phyloP scores from a whole-genome alignment of 2,329 filamentous ascomycete species.

The Fusarium torreyae region DNA sequence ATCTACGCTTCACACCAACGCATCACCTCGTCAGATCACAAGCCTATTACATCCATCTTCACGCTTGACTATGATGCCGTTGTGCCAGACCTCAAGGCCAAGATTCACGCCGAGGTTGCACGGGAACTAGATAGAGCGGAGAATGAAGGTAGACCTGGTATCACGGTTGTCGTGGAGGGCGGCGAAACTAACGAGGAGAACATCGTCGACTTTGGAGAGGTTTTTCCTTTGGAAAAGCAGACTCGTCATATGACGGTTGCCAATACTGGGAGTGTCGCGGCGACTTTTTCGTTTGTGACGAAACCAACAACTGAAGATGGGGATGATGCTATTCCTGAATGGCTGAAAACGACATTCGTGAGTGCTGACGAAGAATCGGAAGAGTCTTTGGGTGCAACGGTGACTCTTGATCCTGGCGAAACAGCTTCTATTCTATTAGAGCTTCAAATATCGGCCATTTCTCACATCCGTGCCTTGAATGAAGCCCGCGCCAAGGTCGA shows the following conservation, averaged over 20 bases:
- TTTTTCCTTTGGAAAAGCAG: conserved; percentile 78
- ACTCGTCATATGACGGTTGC: conserved; percentile 84
- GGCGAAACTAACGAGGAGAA: conserved; percentile 60
- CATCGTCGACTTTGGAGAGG: conserved; percentile 83
- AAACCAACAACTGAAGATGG: conserved; percentile 69
- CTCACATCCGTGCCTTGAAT: conserved; percentile 80
- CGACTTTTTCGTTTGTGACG: conserved; percentile 85
- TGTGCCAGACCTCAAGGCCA: conserved; percentile 85
- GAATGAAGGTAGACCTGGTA: conserved; percentile 87
- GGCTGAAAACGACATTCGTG: conserved; percentile 80
- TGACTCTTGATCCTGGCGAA: conserved; percentile 87
- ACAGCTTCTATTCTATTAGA: conserved; percentile 80
- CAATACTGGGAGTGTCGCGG: conserved; percentile 88
- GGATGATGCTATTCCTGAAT: conserved; percentile 65
- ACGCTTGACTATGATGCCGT: conserved; percentile 89
- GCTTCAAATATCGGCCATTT: conserved; percentile 74
- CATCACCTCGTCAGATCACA: conserved; percentile 94
- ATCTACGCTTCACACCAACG: conserved; percentile 91
- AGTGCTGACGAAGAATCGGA: conserved; percentile 54
- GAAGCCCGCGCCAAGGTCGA: conserved; percentile 77
- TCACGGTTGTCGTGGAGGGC: conserved; percentile 85
- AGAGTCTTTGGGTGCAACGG: conserved; percentile 60
- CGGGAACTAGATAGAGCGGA: conserved; percentile 90
- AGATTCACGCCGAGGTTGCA: conserved; percentile 88
- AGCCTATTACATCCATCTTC: conserved; percentile 89